Conservation (phyloP, 2,329 filamentous ascomycete genomes). For the Fusarium denticulatum region DNA sequence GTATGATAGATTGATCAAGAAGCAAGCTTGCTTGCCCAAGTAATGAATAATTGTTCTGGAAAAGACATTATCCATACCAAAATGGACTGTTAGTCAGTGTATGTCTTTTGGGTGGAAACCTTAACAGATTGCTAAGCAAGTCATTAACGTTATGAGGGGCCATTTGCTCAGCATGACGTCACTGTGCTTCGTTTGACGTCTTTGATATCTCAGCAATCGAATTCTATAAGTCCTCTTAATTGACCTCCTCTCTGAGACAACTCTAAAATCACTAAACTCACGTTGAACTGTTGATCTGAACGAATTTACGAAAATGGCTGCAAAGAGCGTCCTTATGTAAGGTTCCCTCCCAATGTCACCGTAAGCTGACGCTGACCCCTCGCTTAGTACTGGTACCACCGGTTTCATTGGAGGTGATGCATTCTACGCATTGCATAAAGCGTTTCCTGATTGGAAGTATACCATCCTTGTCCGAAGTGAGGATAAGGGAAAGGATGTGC, state of each 20-base stretch:
- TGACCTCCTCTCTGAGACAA: rapidly evolving
- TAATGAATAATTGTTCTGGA: too few species aligned
- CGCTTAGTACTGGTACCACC: conserved; percentile 6
- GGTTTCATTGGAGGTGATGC: conserved; percentile 21
- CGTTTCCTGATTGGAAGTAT: conserved; percentile 54
- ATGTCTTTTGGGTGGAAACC: rapidly evolving
- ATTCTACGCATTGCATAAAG: conserved; percentile 7
- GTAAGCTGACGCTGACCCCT: not conserved
- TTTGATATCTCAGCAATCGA: not conserved
- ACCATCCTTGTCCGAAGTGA: conserved; percentile 54
- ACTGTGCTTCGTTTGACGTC: conserved; percentile 6
- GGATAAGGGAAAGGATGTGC: conserved; percentile 47
- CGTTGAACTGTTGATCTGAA: rapidly evolving
- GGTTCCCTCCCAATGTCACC: rapidly evolving
- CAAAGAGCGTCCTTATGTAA: conserved; percentile 18
- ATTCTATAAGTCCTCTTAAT: rapidly evolving
- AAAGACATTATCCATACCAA: not conserved
- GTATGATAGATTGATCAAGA: not conserved
- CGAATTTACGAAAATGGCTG: not conserved
- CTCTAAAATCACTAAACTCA: rapidly evolving
- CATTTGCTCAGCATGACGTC: not conserved
- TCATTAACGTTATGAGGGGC: not conserved
- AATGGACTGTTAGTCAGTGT: not conserved
- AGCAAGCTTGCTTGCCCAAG: too few species aligned
- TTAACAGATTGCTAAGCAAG: not conserved